Base-by-base conservation (phyloP, 805 yeast genomes). In the Nematodospora valgi region DNA sequence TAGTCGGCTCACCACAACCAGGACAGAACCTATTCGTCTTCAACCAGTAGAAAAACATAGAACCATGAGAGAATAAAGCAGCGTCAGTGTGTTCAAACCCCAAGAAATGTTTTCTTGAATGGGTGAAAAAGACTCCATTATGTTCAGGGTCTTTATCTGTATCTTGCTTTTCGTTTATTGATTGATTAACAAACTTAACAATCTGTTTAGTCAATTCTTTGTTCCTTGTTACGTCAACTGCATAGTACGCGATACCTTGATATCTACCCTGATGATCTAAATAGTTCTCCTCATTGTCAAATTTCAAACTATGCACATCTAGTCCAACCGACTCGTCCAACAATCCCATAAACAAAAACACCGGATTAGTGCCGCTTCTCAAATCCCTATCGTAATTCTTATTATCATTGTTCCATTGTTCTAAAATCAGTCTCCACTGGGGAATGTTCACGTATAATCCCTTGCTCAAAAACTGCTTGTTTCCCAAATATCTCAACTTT, bases 31-130 rank as follows among this genome's bases (percentile, higher is more conserved):
- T 67, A 50, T 83, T 84, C 34, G 86, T 76, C 35, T 62, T 57
- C 30, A 85, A 65, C 96, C 97, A 91, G 57, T 89, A 95, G 35
- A 88, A 51, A 52, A 79, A 84, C 80, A 84, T 86, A 39, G 82
- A 77, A 0, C 86, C 91, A 51, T 89, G 93, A 3, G 95, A 81
- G 44, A 76, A 81, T 15, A 87, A 53, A 3, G 86, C 76, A 0
- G 87, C 82, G 34, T 82, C 83, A 13, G 38, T 41, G 23, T 48
- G 43, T 27, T 52, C 48, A 38, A 67, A 63, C 8, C 57, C 55
- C 37, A 69, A 50, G 28, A 52, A 49, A 39, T 67, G 66, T 30
- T 59, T 63, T 34, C 70, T 41, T 5, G 70, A 54, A 27, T 49
- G 45, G n/a, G 63, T 51, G 46, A 54, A 70, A 29, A 56, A 52